These are phyloP conservation scores for Irpex lacteus DNA, from an alignment of 1,284 basidiomycete genomes.

Conservation along the genomic window DNA sequence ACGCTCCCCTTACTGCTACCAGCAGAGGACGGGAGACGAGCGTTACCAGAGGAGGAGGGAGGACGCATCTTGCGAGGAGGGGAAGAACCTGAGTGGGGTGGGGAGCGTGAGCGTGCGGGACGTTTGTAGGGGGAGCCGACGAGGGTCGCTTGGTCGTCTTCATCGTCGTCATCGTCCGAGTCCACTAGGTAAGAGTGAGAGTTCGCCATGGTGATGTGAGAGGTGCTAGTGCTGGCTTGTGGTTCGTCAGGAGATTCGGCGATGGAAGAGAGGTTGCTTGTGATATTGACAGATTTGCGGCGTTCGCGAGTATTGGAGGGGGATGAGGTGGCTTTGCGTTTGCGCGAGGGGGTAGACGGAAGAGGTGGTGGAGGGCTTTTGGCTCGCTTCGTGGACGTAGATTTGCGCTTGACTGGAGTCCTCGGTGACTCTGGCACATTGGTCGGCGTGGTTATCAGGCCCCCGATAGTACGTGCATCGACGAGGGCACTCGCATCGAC, in stretches of 20 bases:
- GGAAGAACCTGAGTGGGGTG: neutral
- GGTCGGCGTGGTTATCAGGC: neutral
- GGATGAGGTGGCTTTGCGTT: conserved; percentile 1
- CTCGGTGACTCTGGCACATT: neutral
- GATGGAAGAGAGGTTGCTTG: too few relatives aligned
- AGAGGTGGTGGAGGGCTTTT: neutral
- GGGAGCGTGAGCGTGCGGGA: too few relatives aligned
- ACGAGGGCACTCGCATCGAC: neutral
- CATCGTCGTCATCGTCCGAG: neutral
- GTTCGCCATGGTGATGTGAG: neutral
- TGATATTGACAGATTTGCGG: neutral
- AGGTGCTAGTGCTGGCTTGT: neutral
- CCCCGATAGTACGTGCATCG: neutral
- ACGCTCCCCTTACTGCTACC: too few relatives aligned
- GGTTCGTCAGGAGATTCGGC: too few relatives aligned
- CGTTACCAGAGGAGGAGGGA: neutral
- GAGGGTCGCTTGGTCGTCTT: neutral
- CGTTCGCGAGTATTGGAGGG: neutral
- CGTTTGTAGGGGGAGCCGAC: neutral
- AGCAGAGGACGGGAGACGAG: too few relatives aligned
- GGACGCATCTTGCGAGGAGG: neutral
- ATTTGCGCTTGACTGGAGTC: neutral
- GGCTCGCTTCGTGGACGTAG: neutral
- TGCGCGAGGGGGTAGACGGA: neutral
- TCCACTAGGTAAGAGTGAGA: neutral